Conservation (phyloP, 2,329 filamentous ascomycete species). For the Fusarium armeniacum region DNA sequence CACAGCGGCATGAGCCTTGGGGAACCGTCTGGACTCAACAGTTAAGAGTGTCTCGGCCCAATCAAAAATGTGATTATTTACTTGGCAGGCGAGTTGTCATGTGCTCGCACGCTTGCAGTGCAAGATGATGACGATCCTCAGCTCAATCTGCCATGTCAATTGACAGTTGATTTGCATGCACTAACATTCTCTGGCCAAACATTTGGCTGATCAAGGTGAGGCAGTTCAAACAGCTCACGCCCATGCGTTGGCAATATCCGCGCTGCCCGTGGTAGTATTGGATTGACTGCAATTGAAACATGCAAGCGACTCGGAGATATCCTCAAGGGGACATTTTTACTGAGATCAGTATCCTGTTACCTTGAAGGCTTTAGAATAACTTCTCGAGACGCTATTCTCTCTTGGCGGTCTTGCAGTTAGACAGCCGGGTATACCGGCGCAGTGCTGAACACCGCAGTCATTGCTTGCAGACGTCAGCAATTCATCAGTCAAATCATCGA, state of each 20-base stretch:
- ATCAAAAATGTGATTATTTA: slow-evolving; percentile 19
- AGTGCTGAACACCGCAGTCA: not conserved
- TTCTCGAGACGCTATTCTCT: slow-evolving; percentile 12
- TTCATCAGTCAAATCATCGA: slow-evolving; percentile 12
- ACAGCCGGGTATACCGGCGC: not conserved
- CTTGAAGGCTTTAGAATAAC: not conserved
- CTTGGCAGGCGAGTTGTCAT: slow-evolving; percentile 17
- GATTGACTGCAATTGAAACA: slow-evolving; percentile 27
- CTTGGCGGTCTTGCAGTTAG: slow-evolving; percentile 10
- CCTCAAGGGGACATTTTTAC: slow-evolving; percentile 15
- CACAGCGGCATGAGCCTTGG: slow-evolving; percentile 40
- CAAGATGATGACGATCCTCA: slow-evolving; percentile 26
- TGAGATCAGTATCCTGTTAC: slow-evolving; percentile 17
- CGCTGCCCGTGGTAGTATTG: slow-evolving; percentile 8
- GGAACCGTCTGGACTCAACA: slow-evolving; percentile 27
- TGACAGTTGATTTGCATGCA: slow-evolving; percentile 17
- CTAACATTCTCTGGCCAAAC: slow-evolving; percentile 4
- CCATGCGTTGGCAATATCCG: slow-evolving; percentile 21
- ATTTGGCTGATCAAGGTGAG: not conserved
- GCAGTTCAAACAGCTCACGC: slow-evolving; percentile 20
- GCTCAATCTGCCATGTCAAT: slow-evolving; percentile 21
- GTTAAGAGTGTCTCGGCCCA: slow-evolving; percentile 19
- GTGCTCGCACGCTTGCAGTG: slow-evolving; percentile 9
- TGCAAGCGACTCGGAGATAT: slow-evolving; percentile 29
- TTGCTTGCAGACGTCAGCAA: slow-evolving; percentile 3